Evolutionary conservation across 495 filamentous ascomycete species (phyloP).

Genomic region (Aspergillus mulundensis): DNA sequence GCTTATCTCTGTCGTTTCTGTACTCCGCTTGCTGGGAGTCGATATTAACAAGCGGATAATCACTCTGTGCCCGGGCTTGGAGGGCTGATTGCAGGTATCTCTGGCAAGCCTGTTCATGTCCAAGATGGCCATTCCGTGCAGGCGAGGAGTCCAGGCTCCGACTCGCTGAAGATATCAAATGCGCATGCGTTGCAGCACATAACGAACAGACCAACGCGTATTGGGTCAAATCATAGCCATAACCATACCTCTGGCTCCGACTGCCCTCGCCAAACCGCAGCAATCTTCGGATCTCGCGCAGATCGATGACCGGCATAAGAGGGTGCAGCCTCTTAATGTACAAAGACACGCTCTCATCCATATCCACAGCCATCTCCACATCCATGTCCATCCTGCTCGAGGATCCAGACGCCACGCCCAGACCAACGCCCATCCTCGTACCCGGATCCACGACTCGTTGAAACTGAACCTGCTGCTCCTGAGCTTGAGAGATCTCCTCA

Average conservation of each 20-base stretch:
- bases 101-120: neutral
- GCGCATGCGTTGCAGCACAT: neutral
- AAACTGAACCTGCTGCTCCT: neutral
- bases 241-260: neutral
- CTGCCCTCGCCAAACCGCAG: neutral
- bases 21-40: no score
- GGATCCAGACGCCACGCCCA: neutral
- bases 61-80: neutral
- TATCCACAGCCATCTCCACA: neutral
- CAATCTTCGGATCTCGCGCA: neutral
- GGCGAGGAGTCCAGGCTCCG: neutral
- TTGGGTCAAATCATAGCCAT: neutral
- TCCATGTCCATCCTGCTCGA: neutral
- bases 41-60: neutral
- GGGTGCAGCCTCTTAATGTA: neutral
- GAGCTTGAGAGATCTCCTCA: neutral
- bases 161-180: neutral
- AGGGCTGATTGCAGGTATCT: neutral
- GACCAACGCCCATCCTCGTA: neutral
- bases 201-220: neutral
- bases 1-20: neutral
- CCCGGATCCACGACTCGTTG: neutral
- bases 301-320: neutral
- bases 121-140: neutral
- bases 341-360: neutral